Evolutionary conservation across 1,139 yeast genomes (phyloP).

Genomic region (Casaregolazyma suthepensis): DNA sequence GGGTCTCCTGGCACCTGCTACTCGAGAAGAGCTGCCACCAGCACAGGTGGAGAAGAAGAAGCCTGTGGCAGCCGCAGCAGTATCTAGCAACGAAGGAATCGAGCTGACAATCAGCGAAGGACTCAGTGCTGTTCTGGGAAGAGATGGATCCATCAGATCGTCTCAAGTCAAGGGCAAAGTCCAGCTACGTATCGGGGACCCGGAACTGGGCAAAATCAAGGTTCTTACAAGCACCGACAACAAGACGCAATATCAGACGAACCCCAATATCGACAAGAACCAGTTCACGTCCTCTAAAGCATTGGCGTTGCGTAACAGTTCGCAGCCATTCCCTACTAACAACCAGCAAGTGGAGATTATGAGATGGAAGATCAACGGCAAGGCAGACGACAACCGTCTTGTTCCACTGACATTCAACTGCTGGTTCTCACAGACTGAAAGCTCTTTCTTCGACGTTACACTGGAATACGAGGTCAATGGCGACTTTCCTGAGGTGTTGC

Average conservation of each 20-base stretch:
- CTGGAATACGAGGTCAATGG: constrained; percentile 73
- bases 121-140: constrained; percentile 65
- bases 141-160: constrained; percentile 73
- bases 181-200: constrained; percentile 77
- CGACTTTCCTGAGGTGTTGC: constrained; percentile 44
- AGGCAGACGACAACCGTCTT: constrained; percentile 45
- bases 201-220: constrained; percentile 59
- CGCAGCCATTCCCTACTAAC: constrained; percentile 82
- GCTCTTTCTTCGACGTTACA: constrained; percentile 61
- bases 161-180: constrained; percentile 88
- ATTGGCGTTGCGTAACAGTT: constrained; percentile 69
- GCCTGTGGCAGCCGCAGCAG: constrained; percentile 20
- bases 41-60: constrained; percentile 14
- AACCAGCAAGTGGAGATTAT: constrained; percentile 86
- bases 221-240: constrained; percentile 48
- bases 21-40: constrained; percentile 10
- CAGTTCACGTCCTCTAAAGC: constrained; percentile 52
- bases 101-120: constrained; percentile 73
- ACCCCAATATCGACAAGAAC: constrained; percentile 87
- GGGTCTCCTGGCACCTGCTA: constrained; percentile 23
- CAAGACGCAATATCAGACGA: constrained; percentile 66
- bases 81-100: constrained; percentile 60
- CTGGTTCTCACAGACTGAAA: constrained; percentile 70
- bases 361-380: constrained; percentile 56
- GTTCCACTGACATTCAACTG: constrained; percentile 76